A percentile compares a stretch with the other conserved stretches of the same genome.
Evolutionary conservation across 2,329 filamentous ascomycete genomes (phyloP).

Genomic region (Sporothrix pallida): DNA sequence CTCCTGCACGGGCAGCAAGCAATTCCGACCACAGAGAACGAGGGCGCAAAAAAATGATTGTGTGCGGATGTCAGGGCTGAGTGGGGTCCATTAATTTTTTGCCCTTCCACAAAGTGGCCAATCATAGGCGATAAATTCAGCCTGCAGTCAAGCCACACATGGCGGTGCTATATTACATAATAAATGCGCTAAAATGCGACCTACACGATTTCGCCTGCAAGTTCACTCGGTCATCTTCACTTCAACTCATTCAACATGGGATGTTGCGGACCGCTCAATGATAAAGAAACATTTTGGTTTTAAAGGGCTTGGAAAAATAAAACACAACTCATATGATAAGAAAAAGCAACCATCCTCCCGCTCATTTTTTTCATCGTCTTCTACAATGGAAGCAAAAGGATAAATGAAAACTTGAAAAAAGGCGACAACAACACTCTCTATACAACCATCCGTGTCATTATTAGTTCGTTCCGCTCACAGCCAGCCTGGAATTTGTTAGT

Average conservation of each 20-base stretch:
- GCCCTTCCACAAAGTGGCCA: background rate
- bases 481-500: slow-evolving; percentile 51
- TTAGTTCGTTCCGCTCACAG: slow-evolving; percentile 68
- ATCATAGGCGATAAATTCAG: background rate
- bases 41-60: slow-evolving; percentile 36
- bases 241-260: background rate
- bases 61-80: slow-evolving; percentile 38
- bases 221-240: background rate
- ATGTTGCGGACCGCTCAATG: no score
- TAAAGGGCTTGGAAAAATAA: slow-evolving; percentile 7
- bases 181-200: background rate
- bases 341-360: slow-evolving; percentile 25
- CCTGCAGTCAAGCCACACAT: background rate
- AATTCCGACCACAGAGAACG: background rate
- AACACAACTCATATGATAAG: slow-evolving; percentile 25
- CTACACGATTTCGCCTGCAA: background rate
- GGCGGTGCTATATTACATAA: background rate
- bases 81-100: slow-evolving; percentile 33
- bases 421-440: slow-evolving; percentile 18
- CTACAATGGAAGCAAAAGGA: slow-evolving; percentile 1
- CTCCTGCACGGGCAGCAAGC: slow-evolving; percentile 1
- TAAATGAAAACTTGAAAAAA: background rate
- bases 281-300: background rate
- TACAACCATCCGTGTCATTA: slow-evolving; percentile 20
- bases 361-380: slow-evolving; percentile 13